phyloP scores from a whole-genome alignment of 2,329 filamentous ascomycete species.

The Tolypocladium inflatum region DNA sequence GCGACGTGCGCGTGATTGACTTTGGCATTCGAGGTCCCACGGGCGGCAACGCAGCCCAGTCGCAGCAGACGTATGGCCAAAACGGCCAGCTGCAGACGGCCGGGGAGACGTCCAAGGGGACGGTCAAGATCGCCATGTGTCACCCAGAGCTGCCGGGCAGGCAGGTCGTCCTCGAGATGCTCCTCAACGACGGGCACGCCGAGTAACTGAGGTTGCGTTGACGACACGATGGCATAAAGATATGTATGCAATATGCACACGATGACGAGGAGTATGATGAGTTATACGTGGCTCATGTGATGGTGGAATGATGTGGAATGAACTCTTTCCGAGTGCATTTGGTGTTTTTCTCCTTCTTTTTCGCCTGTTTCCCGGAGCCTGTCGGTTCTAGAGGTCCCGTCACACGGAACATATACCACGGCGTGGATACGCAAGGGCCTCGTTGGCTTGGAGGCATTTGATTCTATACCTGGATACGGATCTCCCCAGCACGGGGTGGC shows the following conservation, averaged over 20 bases:
- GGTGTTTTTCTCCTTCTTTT: not conserved
- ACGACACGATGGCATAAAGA: not conserved
- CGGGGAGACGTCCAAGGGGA: conserved; percentile 51
- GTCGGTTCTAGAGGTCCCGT: not conserved
- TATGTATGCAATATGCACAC: conserved; percentile 1
- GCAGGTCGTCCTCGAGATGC: conserved; percentile 85
- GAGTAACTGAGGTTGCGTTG: conserved; percentile 20
- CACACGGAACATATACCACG: not conserved
- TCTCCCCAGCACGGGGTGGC: not conserved
- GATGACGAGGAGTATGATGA: not conserved
- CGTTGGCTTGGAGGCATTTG: not conserved
- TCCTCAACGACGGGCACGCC: conserved; percentile 77
- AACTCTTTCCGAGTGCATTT: not conserved
- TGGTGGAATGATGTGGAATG: not conserved
- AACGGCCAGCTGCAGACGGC: conserved; percentile 23
- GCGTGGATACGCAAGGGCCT: not conserved
- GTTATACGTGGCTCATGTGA: not conserved
- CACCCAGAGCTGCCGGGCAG: conserved; percentile 78
- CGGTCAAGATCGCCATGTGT: conserved; percentile 90
- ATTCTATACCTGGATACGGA: not conserved
- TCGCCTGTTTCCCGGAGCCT: not conserved
- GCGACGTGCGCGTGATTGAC: conserved; percentile 84
- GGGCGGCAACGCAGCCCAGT: conserved; percentile 31
- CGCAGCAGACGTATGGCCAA: conserved; percentile 23
- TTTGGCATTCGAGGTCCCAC: conserved; percentile 62